Evolutionary conservation across 164 flowering plant genomes (phyloP), one percentile per base, ranked within the genome.

Genomic region (Paratinospora sagittata): DNA sequence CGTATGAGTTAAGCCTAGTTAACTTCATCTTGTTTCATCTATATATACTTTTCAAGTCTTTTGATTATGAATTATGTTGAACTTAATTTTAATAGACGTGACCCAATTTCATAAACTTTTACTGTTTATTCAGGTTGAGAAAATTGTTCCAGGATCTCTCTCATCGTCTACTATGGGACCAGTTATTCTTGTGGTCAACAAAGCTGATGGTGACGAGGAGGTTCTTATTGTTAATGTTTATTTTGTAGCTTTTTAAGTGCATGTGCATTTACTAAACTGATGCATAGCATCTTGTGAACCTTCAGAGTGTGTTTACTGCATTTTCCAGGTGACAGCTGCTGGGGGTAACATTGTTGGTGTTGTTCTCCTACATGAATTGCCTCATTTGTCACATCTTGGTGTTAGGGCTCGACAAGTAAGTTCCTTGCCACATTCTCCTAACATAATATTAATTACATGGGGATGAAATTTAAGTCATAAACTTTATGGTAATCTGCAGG

Each of bases 161-260:
- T 85, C 96, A 72, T 71, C 85, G 66, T 79, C 93, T 60, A 76
- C 69, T 4, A 49, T 75, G 17, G 98, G 88, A 72, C 91, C 98
- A 62, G 76, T 94, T 68, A 85, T 94, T 84, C 96, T 94, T 68
- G 78, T 92, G 72, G 98, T 92, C 72, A 87, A 81, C 75, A 94
- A 79, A 85, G 98, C 98, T 73, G 95, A 92, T 82, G 98, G 98
- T 61, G 98, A 94, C 77, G 98, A 94, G 67, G 98, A 94, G 98
- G 98, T 94, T 79, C 33, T 69, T 19, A 16, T 36, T 21, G 37
- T 55, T 27, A 73, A 17, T 47, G 9, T 33, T 52, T 55, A 21
- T 64, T 27, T 30, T 41, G n/a, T 36, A 26, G 61, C 19, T 24
- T 24, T 13, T n/a, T 66, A 27, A 36, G 52, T 57, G 63, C 26